phyloP scores from a whole-genome alignment of 1,284 basidiomycete genomes.

The Ustilago bromivora region DNA sequence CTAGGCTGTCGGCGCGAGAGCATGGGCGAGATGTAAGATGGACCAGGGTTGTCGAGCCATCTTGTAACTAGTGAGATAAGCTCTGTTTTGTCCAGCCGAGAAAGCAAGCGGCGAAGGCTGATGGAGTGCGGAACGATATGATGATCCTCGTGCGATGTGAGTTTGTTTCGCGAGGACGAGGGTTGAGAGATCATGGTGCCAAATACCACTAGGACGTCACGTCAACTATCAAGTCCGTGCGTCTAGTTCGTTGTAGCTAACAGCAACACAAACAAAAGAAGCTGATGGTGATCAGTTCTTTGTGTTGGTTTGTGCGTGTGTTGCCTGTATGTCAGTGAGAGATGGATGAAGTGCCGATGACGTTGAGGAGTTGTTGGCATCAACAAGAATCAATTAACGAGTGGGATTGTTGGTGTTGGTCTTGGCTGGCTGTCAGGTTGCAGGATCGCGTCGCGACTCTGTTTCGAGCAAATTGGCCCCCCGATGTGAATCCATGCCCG shows the following conservation, averaged over 20 bases:
- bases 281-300: neutral
- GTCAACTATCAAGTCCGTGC: neutral
- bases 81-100: conserved; percentile 46
- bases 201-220: neutral
- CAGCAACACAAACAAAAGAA: neutral
- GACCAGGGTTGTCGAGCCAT: conserved; percentile 40
- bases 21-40: conserved; percentile 44
- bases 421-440: conserved; percentile 12
- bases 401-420: conserved; percentile 6
- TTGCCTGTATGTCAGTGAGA: neutral
- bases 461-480: neutral
- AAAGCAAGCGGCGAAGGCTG: conserved; percentile 36
- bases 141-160: conserved; percentile 37
- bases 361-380: neutral
- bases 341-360: conserved; percentile 1
- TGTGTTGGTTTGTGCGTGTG: too few species aligned
- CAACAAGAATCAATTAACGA: neutral
- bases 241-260: neutral
- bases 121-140: conserved; percentile 43
- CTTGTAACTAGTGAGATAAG: conserved; percentile 33
- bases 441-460: conserved; percentile 37
- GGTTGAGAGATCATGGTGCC: conserved; percentile 44
- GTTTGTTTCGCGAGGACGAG: conserved; percentile 40
- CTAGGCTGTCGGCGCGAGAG: conserved; percentile 43
- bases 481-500: conserved; percentile 11